A percentile compares a stretch with the other conserved stretches of the same genome.
These are phyloP conservation scores for Fremontodendron californicum DNA, from an alignment of 345 rosid genomes.

Conservation along the genomic window DNA sequence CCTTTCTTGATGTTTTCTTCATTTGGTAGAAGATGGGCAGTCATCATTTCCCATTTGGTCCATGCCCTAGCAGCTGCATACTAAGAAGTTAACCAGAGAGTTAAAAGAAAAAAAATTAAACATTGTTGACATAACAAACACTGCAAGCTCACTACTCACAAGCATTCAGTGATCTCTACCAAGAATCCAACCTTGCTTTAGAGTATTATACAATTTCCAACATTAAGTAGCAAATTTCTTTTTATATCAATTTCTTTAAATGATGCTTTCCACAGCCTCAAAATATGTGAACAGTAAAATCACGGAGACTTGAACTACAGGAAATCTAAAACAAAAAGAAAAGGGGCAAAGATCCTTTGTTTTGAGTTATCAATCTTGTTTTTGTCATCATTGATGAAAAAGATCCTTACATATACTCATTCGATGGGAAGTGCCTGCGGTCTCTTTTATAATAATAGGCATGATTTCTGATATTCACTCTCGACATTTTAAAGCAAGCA, in stretches of 20 bases:
- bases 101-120: conserved; percentile 3
- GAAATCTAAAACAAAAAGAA: background rate
- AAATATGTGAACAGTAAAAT: background rate
- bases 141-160: background rate
- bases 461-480: background rate
- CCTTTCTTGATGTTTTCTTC: conserved; percentile 78
- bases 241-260: background rate
- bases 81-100: conserved; percentile 39
- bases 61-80: conserved; percentile 93
- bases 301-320: background rate
- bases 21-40: conserved; percentile 78
- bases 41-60: conserved; percentile 99
- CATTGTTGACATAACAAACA: background rate
- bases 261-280: background rate
- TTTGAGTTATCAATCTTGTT: background rate
- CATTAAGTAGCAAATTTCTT: background rate
- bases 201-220: background rate
- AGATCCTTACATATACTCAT: background rate
- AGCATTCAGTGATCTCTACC: background rate
- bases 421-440: too few species aligned
- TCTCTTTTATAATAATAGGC: background rate
- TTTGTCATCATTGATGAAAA: background rate
- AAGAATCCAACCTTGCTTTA: background rate
- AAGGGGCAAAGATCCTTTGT: background rate
- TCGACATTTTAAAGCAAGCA: background rate